Evolutionary conservation across 1,284 basidiomycete genomes (phyloP).

Genomic region (Exsudoporus floridanus): DNA sequence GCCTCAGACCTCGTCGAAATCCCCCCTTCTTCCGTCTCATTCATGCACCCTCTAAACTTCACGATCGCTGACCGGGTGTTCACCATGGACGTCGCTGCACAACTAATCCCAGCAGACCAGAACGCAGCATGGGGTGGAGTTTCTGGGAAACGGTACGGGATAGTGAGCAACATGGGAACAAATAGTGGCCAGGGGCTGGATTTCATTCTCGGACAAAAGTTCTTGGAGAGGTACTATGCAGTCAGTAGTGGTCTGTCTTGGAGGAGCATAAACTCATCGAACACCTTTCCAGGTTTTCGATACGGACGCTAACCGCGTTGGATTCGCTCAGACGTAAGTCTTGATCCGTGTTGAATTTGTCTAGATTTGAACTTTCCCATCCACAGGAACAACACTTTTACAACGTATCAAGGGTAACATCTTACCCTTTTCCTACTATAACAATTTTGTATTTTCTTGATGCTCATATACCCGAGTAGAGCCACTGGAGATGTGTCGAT

Average conservation of each 20-base stretch:
- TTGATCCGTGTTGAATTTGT: not conserved
- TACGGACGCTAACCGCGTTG: conserved; percentile 18
- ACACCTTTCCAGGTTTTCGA: conserved; percentile 25
- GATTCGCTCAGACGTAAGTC: conserved; percentile 31
- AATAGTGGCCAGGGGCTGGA: conserved; percentile 21
- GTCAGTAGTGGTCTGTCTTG: conserved; percentile 9
- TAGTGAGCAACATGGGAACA: conserved; percentile 7
- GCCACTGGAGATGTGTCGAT: no score
- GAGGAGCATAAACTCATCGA: not conserved
- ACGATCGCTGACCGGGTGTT: conserved; percentile 17
- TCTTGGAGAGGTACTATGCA: conserved; percentile 32
- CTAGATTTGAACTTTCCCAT: not conserved
- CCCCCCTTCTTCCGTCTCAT: conserved; percentile 10
- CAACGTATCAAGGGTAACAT: not conserved
- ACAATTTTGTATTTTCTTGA: not conserved
- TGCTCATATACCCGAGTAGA: no score
- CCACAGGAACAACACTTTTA: conserved; percentile 17
- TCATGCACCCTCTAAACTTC: conserved; percentile 25
- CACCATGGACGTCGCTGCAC: conserved; percentile 24
- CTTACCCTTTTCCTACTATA: not conserved
- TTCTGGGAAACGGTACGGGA: conserved; percentile 19
- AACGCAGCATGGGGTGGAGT: conserved; percentile 21
- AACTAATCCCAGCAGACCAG: conserved; percentile 25
- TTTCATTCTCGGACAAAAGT: conserved; percentile 29
- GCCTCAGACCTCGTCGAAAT: conserved; percentile 31